Conservation (phyloP, 768 basidiomycete genomes). For the Baorangia bicolor region DNA sequence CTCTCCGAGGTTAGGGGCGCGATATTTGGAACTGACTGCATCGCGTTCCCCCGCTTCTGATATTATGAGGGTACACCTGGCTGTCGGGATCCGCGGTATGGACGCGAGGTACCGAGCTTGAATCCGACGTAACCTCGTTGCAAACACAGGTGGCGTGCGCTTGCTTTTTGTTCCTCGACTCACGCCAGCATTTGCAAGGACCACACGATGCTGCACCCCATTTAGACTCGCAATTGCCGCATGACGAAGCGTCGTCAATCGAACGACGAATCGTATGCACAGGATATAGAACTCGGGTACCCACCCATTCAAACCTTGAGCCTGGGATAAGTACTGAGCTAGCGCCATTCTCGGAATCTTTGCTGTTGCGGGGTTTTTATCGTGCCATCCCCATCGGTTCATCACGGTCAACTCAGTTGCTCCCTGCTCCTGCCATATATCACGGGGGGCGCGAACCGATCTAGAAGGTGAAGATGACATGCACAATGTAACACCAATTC, state of each 20-base stretch:
- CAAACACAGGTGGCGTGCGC: not conserved
- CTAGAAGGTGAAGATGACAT: constrained; percentile 16
- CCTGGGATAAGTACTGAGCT: constrained; percentile 9
- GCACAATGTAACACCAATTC: constrained; percentile 13
- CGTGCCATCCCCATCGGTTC: constrained; percentile 7
- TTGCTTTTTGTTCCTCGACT: constrained; percentile 3
- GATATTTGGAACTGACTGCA: not conserved
- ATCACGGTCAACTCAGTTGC: constrained; percentile 16
- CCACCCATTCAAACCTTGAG: constrained; percentile 3
- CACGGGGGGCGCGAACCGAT: constrained; percentile 7
- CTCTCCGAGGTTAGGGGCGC: constrained; percentile 1
- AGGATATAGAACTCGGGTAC: constrained; percentile 7
- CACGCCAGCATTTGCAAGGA: constrained; percentile 8
- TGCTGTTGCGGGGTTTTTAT: constrained; percentile 3
- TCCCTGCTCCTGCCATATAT: constrained; percentile 8
- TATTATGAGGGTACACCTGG: not conserved
- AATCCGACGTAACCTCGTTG: constrained; percentile 13
- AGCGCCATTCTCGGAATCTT: constrained; percentile 9
- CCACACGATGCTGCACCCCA: constrained; percentile 7
- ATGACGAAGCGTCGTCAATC: constrained; percentile 3
- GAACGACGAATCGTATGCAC: constrained; percentile 6
- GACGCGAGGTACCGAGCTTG: constrained; percentile 11
- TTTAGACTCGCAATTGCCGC: constrained; percentile 16
- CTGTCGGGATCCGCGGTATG: constrained; percentile 19
- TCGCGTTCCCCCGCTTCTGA: constrained; percentile 13